These are phyloP conservation scores for Solanum appendiculatum DNA, from an alignment of 257 asterid genomes.

Conservation along the genomic window DNA sequence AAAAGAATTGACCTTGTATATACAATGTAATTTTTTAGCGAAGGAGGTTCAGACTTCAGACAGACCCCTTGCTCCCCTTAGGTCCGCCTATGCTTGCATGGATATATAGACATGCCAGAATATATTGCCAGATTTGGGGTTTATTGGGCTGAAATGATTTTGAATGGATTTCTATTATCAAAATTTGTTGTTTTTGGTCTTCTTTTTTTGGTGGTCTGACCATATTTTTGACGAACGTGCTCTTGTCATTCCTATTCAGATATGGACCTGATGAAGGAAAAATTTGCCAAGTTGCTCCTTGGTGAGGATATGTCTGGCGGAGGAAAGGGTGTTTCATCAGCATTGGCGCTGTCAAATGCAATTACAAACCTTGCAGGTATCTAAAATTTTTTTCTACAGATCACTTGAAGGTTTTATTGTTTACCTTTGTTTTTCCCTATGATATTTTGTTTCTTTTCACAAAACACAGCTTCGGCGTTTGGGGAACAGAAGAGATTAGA, in stretches of 20 bases:
- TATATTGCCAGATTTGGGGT: background rate
- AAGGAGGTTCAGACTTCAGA: background rate
- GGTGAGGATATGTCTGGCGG: conserved; percentile 99
- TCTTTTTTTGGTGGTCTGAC: background rate
- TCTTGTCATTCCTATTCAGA: conserved; percentile 16
- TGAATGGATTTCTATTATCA: background rate
- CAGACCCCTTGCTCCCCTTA: background rate
- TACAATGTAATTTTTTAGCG: background rate
- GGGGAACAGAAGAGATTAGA: conserved; percentile 82
- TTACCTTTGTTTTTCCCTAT: background rate
- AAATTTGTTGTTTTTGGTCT: background rate
- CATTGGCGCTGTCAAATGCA: conserved; percentile 88
- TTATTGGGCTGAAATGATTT: background rate
- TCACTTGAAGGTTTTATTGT: background rate
- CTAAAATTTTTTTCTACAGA: background rate
- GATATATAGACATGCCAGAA: background rate
- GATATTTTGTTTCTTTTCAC: background rate
- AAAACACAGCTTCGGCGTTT: conserved; percentile 68
- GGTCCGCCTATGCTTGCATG: background rate
- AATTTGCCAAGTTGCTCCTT: conserved; percentile 70
- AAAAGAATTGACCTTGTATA: background rate
- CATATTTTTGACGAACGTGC: background rate
- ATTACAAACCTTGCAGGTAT: conserved; percentile 87
- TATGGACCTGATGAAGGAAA: conserved; percentile 78
- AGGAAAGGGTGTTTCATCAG: conserved; percentile 94